These are phyloP conservation scores for Metschnikowia chrysomelidarum DNA, from an alignment of 805 yeast genomes.

Conservation along the genomic window DNA sequence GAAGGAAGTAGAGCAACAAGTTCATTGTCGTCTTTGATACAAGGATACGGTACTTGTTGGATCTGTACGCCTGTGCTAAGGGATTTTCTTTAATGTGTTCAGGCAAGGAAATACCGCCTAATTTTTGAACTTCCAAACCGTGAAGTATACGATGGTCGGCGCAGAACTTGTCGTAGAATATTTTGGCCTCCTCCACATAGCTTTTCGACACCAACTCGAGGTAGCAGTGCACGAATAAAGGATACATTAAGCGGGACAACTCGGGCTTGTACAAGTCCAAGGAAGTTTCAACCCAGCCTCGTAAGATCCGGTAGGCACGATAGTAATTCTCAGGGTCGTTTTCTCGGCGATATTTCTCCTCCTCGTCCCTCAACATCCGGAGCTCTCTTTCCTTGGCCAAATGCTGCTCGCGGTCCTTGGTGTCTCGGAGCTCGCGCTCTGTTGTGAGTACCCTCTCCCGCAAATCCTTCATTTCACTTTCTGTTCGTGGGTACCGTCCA, in stretches of 20 bases:
- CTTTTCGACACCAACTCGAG: constrained; percentile 73
- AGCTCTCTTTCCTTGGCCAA: constrained; percentile 40
- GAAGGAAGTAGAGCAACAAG: constrained; percentile 77
- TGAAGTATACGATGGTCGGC: constrained; percentile 74
- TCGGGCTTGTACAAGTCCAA: constrained; percentile 91
- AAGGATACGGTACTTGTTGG: constrained; percentile 68
- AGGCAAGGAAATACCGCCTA: constrained; percentile 71
- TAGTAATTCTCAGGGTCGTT: constrained; percentile 68
- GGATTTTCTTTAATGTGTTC: constrained; percentile 84
- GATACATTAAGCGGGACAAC: constrained; percentile 77
- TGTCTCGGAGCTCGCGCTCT: constrained; percentile 38
- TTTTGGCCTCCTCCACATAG: constrained; percentile 58
- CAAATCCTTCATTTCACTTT: constrained; percentile 36
- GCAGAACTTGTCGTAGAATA: constrained; percentile 72
- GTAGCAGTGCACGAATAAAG: constrained; percentile 88
- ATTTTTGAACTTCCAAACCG: constrained; percentile 67
- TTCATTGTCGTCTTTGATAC: constrained; percentile 85
- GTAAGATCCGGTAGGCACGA: constrained; percentile 77
- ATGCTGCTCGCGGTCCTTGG: constrained; percentile 37
- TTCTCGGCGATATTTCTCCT: constrained; percentile 43
- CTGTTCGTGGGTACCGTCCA: constrained; percentile 26
- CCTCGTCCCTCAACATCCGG: constrained; percentile 39
- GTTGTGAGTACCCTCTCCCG: constrained; percentile 32
- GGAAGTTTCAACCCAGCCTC: constrained; percentile 88
- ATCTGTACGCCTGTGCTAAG: constrained; percentile 70